Base-by-base conservation (phyloP, 176 grass and related monocot genomes). In the Cocos nucifera region DNA sequence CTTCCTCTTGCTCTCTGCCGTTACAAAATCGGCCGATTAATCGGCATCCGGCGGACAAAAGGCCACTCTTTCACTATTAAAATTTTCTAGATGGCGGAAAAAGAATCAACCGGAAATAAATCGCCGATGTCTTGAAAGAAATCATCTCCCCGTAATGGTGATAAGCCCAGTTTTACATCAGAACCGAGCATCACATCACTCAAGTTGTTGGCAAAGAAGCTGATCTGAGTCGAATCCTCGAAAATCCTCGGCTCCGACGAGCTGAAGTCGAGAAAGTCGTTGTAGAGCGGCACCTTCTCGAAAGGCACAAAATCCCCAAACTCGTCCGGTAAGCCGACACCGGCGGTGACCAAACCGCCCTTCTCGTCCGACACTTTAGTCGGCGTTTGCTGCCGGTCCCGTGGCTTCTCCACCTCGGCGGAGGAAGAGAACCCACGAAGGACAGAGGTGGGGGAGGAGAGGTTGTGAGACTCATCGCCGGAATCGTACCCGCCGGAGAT, bases 111-210 rank as follows among this genome's bases (percentile, higher is more conserved):
- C n/a, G 77, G 75, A 66, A 98, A 98, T 23, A 98, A 76, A 67
- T 98, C 93, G 59, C 77, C 71, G 73, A 98, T 98, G 56, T 98
- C 93, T 5, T 87, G 48, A 61, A 92, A 98, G 49, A 66, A 88
- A 50, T 85, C 87, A 51, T 97, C 93, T n/a, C 64, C 70, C 19
- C 70, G 87, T 74, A 55, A 62, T 24, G 57, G 16, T 4, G 57
- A 22, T 20, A 7, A 6, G 4, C 69, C 22, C 72, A 70, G 59
- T 15, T 61, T 32, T 66, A 80, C 66, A 7, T 56, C 22, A 0
- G 81, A 50, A 7, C 71, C 51, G 7, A 67, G 68, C 50, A 65
- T 53, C 0, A 73, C 73, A 44, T 44, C 35, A 9, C 9, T 14
- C 0, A 83, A 28, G n/a, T 10, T 29, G 27, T 64, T 52, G 2